A percentile compares a stretch with the other conserved stretches of the same genome.
Evolutionary conservation across 2,329 filamentous ascomycete genomes (phyloP).

Genomic region (Alternaria atra): DNA sequence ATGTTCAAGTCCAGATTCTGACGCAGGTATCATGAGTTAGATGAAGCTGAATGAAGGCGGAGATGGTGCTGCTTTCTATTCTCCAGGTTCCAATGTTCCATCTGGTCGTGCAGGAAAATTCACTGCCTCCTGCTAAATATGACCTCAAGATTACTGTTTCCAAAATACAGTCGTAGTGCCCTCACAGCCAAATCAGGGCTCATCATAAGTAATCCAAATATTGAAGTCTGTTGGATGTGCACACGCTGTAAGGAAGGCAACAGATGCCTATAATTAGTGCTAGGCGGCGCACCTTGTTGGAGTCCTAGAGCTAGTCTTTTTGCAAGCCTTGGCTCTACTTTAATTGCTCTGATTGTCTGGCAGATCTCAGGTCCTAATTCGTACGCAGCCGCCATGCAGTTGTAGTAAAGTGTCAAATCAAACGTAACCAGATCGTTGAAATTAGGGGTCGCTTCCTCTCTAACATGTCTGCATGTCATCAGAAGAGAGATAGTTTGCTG

Average conservation of each 20-base stretch:
- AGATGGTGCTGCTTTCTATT: neutral
- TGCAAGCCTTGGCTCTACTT: constrained; percentile 4
- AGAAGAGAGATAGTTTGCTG: constrained; percentile 4
- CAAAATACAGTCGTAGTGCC: constrained; percentile 8
- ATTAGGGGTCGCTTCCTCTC: constrained; percentile 3
- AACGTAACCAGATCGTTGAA: constrained; percentile 13
- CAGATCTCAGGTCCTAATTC: constrained; percentile 8
- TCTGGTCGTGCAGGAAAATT: neutral
- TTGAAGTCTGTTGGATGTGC: neutral
- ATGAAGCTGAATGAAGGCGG: neutral
- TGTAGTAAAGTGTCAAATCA: constrained; percentile 8
- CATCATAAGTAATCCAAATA: constrained; percentile 5
- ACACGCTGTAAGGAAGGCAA: constrained; percentile 11
- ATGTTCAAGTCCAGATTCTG: neutral
- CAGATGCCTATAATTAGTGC: constrained; percentile 3
- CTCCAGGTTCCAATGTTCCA: neutral
- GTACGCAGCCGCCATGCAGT: constrained; percentile 9
- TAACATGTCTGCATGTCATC: constrained; percentile 2
- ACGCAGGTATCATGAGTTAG: neutral
- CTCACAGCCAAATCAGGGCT: constrained; percentile 9
- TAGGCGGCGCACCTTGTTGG: neutral
- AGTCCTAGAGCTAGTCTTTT: neutral
- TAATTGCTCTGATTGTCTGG: constrained; percentile 3
- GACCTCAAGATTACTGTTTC: neutral
- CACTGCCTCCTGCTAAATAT: neutral